These are phyloP conservation scores for Penicillium sp. DNA, from an alignment of 2,329 filamentous ascomycete species.

Conservation along the genomic window DNA sequence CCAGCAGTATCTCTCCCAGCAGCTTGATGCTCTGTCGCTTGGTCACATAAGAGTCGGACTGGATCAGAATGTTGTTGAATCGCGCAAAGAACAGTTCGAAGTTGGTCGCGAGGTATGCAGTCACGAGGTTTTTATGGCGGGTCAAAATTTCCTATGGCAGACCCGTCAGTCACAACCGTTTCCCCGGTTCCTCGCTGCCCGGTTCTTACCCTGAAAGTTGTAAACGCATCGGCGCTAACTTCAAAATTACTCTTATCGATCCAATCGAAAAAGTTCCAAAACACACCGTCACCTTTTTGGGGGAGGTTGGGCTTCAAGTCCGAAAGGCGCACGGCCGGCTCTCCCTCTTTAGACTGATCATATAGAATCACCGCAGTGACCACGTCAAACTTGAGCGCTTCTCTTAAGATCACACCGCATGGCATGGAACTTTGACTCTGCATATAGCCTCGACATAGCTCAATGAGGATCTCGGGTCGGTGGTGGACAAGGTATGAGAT, in stretches of 20 bases:
- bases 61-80: conserved; percentile 84
- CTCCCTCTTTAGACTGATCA: conserved; percentile 76
- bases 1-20: conserved; percentile 88
- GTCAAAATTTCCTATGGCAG: conserved; percentile 76
- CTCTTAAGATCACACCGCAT: conserved; percentile 83
- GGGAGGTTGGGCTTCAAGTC: conserved; percentile 73
- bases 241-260: conserved; percentile 96
- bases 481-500: conserved; percentile 85
- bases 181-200: background rate
- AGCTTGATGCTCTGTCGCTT: conserved; percentile 98
- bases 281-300: conserved; percentile 78
- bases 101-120: conserved; percentile 82
- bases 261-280: conserved; percentile 97
- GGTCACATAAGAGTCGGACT: conserved; percentile 94
- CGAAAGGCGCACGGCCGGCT: conserved; percentile 70
- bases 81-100: conserved; percentile 90
- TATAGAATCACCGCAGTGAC: conserved; percentile 90
- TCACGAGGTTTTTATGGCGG: conserved; percentile 87
- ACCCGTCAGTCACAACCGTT: background rate
- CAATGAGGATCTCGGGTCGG: conserved; percentile 80
- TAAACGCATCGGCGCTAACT: conserved; percentile 95
- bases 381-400: conserved; percentile 86
- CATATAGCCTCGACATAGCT: conserved; percentile 85
- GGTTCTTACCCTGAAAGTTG: conserved; percentile 78
- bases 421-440: conserved; percentile 87